phyloP scores from a whole-genome alignment of 129 eudicot species.

The Pulicaria dysenterica region DNA sequence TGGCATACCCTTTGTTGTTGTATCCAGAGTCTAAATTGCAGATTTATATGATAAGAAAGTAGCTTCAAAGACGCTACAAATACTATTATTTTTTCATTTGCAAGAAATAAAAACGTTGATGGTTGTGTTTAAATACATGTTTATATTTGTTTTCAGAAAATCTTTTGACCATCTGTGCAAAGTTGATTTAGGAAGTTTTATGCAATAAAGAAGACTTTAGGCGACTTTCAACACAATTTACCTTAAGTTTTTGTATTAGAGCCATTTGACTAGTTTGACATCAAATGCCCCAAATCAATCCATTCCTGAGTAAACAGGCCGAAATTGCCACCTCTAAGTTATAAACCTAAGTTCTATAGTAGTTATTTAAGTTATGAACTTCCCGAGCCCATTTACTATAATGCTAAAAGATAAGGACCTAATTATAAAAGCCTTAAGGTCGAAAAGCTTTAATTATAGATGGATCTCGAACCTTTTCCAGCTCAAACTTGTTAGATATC shows the following conservation, averaged over 20 bases:
- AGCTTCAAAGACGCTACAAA: background rate
- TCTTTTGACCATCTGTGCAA: background rate
- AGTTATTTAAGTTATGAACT: background rate
- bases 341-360: background rate
- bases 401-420: background rate
- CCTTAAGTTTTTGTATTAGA: background rate
- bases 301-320: background rate
- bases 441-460: background rate
- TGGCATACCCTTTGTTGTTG: conserved; percentile 55
- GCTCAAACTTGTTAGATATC: conserved; percentile 82
- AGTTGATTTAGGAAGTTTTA: background rate
- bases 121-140: too few relatives aligned
- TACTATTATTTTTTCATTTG: background rate
- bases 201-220: background rate
- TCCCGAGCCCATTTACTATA: too few relatives aligned
- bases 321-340: background rate
- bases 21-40: conserved; percentile 60
- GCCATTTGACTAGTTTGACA: background rate
- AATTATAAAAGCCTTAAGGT: background rate
- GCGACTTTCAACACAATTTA: background rate
- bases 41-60: conserved; percentile 6
- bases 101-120: background rate
- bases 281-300: background rate
- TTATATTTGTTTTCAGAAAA: too few relatives aligned
- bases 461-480: conserved; percentile 71